A percentile compares a stretch with the other conserved stretches of the same genome.
Evolutionary conservation across 1,139 yeast species (phyloP).

Genomic region (Scheffersomyces titani): DNA sequence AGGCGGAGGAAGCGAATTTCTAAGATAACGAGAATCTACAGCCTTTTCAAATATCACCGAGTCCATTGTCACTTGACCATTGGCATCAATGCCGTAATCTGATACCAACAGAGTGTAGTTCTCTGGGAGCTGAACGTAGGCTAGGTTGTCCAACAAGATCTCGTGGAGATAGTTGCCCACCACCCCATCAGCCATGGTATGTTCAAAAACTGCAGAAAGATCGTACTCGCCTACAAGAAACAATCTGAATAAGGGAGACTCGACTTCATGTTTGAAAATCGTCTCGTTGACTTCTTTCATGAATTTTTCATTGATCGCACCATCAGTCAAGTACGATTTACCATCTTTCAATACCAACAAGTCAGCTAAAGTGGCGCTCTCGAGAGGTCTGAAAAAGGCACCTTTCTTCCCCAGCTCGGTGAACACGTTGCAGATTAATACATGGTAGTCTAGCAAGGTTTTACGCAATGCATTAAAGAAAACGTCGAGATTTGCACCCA

Average conservation of each 20-base stretch:
- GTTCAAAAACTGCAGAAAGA: constrained; percentile 38
- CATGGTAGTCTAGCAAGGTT: constrained; percentile 35
- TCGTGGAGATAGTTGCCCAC: constrained; percentile 44
- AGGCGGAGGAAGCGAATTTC: constrained; percentile 36
- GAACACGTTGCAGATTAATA: constrained; percentile 35
- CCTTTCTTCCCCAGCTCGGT: constrained; percentile 11
- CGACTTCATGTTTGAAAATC: constrained; percentile 23
- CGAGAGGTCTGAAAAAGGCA: constrained; percentile 26
- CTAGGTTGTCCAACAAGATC: constrained; percentile 31
- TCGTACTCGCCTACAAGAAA: constrained; percentile 22
- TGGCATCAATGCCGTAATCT: constrained; percentile 15
- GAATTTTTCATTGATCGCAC: constrained; percentile 25
- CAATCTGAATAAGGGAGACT: constrained; percentile 34
- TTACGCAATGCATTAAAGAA: constrained; percentile 33
- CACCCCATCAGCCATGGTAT: constrained; percentile 44
- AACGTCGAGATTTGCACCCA: constrained; percentile 15
- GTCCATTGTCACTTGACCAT: constrained; percentile 6
- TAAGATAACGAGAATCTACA: constrained; percentile 20
- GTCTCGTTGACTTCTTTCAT: constrained; percentile 27
- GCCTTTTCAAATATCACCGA: constrained; percentile 22
- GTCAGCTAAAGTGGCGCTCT: constrained; percentile 23
- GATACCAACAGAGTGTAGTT: constrained; percentile 7
- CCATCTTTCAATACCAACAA: constrained; percentile 19
- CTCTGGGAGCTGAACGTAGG: constrained; percentile 15
- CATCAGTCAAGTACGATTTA: constrained; percentile 14